Conservation (phyloP, 2,329 filamentous ascomycete genomes). For the Colletotrichum simmondsii region DNA sequence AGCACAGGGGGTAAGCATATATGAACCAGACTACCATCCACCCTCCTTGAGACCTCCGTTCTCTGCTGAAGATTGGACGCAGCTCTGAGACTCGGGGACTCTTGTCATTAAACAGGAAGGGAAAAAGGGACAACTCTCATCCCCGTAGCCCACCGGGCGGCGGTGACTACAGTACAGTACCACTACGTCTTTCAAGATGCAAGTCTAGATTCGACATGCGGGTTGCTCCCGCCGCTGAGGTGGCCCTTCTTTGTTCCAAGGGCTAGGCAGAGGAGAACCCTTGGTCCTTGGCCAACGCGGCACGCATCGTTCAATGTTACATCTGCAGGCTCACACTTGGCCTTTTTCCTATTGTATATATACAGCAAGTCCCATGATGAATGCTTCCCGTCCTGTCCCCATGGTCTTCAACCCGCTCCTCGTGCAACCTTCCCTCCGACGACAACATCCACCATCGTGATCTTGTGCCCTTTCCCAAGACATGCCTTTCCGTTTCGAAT, state of each 20-base stretch:
- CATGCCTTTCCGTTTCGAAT: slow-evolving; percentile 21
- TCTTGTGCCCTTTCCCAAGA: slow-evolving; percentile 20
- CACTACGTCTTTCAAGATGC: background rate
- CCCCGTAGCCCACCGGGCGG: background rate
- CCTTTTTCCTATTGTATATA: slow-evolving; percentile 2
- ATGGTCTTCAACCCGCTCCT: slow-evolving; percentile 10
- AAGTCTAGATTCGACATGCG: background rate
- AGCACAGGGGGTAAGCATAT: background rate
- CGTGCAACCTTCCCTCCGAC: background rate
- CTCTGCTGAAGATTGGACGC: slow-evolving; percentile 16
- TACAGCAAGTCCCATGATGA: slow-evolving; percentile 23
- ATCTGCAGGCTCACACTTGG: background rate
- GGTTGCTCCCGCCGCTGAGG: background rate
- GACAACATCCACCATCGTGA: slow-evolving; percentile 19
- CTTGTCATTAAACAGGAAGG: background rate
- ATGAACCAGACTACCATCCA: slow-evolving; percentile 9
- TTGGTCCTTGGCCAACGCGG: background rate
- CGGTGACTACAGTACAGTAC: background rate
- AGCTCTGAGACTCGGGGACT: background rate
- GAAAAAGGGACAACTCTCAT: background rate
- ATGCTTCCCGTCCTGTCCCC: slow-evolving; percentile 7
- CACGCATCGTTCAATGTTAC: background rate
- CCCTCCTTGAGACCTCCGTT: background rate
- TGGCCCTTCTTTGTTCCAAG: background rate
- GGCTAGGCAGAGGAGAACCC: background rate